phyloP scores from a whole-genome alignment of 1,139 yeast genomes.

The Zhuliangozyma parablackwelliae region DNA sequence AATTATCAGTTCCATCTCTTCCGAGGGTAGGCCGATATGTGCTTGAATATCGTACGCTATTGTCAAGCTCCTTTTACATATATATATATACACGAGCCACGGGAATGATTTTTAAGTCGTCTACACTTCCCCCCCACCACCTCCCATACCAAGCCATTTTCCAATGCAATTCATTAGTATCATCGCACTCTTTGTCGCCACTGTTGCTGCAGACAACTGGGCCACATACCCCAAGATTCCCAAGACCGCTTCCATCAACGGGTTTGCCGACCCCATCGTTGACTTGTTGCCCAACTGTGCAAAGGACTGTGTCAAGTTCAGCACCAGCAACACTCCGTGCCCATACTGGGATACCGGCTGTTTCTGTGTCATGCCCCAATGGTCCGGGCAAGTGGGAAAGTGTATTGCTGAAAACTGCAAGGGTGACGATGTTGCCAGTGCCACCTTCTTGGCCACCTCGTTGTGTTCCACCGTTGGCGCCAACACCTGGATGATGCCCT shows the following conservation, averaged over 20 bases:
- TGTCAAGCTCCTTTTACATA: no score
- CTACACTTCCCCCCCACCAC: no score
- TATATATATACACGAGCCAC: no score
- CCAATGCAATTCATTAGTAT: no score
- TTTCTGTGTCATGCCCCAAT: conserved; percentile 47
- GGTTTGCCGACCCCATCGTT: conserved; percentile 49
- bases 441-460: conserved; percentile 39
- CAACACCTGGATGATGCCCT: conserved; percentile 43
- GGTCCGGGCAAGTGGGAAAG: conserved; percentile 42
- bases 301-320: conserved; percentile 32
- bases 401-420: conserved; percentile 40
- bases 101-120: no score
- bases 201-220: conserved; percentile 13
- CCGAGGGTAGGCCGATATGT: no score
- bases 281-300: conserved; percentile 42
- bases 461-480: conserved; percentile 44
- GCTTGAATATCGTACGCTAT: no score
- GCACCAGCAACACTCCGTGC: conserved; percentile 38
- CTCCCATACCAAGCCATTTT: no score
- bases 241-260: conserved; percentile 47
- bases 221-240: conserved; percentile 46
- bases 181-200: no score
- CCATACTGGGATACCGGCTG: conserved; percentile 57
- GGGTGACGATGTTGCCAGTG: conserved; percentile 34
- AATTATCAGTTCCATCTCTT: no score